Base-by-base conservation (phyloP, 1,284 basidiomycete genomes). In the Trichosporon faecale region DNA sequence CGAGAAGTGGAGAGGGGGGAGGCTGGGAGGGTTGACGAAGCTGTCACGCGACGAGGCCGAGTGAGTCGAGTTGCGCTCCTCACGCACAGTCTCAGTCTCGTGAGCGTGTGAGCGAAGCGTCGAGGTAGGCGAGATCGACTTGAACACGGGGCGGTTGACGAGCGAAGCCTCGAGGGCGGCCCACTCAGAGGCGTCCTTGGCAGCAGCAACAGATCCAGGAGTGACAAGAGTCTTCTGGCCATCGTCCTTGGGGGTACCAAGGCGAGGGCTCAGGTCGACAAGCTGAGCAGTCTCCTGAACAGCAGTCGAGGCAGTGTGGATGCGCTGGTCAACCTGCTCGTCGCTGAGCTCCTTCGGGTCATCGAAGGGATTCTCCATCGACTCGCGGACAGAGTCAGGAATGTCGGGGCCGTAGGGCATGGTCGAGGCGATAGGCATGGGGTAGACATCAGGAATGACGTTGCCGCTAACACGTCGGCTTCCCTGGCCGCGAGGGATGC, bases 91-190 rank as follows among this genome's bases (percentile, higher is more conserved):
- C 40, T 44, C 23, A n/a, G 44, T 27, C 18, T 46, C 27, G 68
- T 79, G 78, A 14, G 72, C 67, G 70, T 79, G 78, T 18, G 78
- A 79, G 31, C 78, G 73, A 23, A 82, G 73, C 40, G 78, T 75
- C 27, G 80, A 74, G 35, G 77, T 75, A 65, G 81, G 78, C 31
- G 78, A 79, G 71, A 81, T 79, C 14, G 79, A 76, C 37, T 79
- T 69, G 77, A 82, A 82, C n/a, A 76, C 80, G 4, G 81, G 81
- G 52, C 74, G 74, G 18, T 66, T 37, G 25, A 74, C 73, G 18
- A 82, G 72, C 55, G 76, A 73, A 52, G 76, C 66, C 49, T 76
- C 72, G 27, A 82, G 76, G 60, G 72, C 66, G 46, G 74, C 75
- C 81, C 81, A 82, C 68, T 80, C 80, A 7, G 76, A 74, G 6